Evolutionary conservation across 2,329 filamentous ascomycete genomes (phyloP).

Genomic region (Zalaria obscura): DNA sequence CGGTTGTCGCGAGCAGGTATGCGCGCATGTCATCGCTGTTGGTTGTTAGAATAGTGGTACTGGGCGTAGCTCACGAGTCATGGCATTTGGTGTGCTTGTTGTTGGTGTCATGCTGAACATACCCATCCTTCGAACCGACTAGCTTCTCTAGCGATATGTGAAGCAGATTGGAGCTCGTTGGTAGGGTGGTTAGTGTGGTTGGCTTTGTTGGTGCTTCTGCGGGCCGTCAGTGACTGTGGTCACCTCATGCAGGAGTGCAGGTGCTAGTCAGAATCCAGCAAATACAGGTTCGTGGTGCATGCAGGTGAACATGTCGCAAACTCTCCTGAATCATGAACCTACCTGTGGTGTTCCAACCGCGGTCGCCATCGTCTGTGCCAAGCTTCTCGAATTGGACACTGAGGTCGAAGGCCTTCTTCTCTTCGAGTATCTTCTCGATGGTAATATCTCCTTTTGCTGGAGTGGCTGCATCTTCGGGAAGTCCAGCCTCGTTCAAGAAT

Average conservation of each 20-base stretch:
- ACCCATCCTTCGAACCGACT: slow-evolving; percentile 1
- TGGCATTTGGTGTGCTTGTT: background rate
- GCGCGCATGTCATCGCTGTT: background rate
- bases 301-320: background rate
- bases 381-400: slow-evolving; percentile 42
- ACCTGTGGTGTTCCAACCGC: slow-evolving; percentile 7
- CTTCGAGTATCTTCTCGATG: slow-evolving; percentile 44
- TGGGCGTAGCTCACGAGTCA: background rate
- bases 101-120: background rate
- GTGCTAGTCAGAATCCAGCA: too few relatives aligned
- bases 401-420: slow-evolving; percentile 45
- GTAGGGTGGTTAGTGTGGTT: slow-evolving; percentile 25
- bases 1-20: slow-evolving; percentile 28
- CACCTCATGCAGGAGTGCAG: too few relatives aligned
- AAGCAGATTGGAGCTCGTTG: slow-evolving; percentile 39
- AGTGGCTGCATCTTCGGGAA: slow-evolving; percentile 35
- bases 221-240: background rate
- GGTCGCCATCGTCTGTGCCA: slow-evolving; percentile 26
- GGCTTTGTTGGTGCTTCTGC: slow-evolving; percentile 31
- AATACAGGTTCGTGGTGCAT: background rate
- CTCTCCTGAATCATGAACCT: background rate
- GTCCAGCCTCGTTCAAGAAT: slow-evolving; percentile 43
- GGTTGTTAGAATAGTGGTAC: slow-evolving; percentile 1
- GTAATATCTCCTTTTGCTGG: slow-evolving; percentile 33
- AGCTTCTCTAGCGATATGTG: slow-evolving; percentile 26